phyloP scores from a whole-genome alignment of 140 eudicot species.

The Anethum foeniculum region DNA sequence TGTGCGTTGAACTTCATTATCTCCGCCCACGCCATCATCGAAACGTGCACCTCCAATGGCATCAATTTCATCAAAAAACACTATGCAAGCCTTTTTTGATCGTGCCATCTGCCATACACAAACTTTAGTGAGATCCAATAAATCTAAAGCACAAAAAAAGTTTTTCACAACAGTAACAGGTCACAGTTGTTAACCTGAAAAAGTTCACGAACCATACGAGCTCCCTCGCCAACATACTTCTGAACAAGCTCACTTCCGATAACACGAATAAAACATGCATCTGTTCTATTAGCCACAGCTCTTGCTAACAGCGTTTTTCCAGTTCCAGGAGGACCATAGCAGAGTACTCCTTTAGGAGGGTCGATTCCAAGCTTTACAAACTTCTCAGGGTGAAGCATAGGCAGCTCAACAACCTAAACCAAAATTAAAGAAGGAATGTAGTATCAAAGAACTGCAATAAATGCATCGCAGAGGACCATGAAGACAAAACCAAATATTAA shows the following conservation, averaged over 20 bases:
- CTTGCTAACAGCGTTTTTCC: constrained; percentile 96
- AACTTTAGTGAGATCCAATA: not conserved
- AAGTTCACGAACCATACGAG: constrained; percentile 95
- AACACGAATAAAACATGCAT: constrained; percentile 92
- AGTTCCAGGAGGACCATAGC: constrained; percentile 99
- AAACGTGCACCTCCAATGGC: constrained; percentile 98
- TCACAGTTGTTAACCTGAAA: constrained; percentile 55
- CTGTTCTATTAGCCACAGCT: constrained; percentile 96
- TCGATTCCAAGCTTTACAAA: constrained; percentile 96
- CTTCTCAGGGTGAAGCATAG: constrained; percentile 98
- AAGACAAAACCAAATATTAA: not conserved
- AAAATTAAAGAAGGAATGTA: constrained; percentile 26
- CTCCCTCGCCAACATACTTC: constrained; percentile 96
- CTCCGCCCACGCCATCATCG: constrained; percentile 97
- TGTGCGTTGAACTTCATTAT: constrained; percentile 96
- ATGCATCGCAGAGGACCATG: not conserved
- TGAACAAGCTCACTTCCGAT: constrained; percentile 91
- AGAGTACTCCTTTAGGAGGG: constrained; percentile 97
- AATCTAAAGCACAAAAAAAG: not conserved
- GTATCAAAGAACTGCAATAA: not conserved
- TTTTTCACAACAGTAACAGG: not conserved
- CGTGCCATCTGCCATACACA: constrained; percentile 74
- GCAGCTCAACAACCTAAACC: constrained; percentile 83
- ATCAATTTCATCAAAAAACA: constrained; percentile 94
- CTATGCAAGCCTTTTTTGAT: constrained; percentile 91